phyloP scores from a whole-genome alignment of 2,329 filamentous ascomycete species.

The Fusarium sulawesiense region DNA sequence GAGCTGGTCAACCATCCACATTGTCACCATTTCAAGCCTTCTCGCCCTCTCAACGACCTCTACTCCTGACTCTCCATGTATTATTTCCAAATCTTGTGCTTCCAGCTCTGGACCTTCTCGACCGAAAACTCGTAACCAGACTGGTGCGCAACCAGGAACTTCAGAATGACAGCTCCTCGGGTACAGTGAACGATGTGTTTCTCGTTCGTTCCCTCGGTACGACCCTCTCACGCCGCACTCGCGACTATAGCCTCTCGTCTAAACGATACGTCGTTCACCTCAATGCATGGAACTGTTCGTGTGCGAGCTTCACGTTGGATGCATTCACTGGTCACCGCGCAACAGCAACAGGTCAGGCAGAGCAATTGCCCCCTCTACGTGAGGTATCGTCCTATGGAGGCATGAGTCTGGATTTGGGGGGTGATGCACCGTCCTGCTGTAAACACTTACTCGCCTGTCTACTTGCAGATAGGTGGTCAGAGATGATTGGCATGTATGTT shows the following conservation, averaged over 20 bases:
- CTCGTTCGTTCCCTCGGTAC: conserved; percentile 71
- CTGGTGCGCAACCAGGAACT: conserved; percentile 46
- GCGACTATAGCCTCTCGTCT: conserved; percentile 27
- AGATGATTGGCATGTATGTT: conserved; percentile 67
- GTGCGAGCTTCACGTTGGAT: conserved; percentile 83
- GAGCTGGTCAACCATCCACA: conserved; percentile 29
- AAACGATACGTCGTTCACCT: conserved; percentile 77
- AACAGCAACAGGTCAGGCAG: background rate
- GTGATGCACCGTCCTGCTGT: conserved; percentile 71
- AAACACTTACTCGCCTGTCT: conserved; percentile 92
- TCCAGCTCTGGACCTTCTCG: conserved; percentile 87
- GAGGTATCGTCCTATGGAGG: conserved; percentile 63
- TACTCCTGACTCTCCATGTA: conserved; percentile 84
- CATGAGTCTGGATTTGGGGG: conserved; percentile 53
- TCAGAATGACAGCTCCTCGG: background rate
- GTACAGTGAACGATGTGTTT: conserved; percentile 57
- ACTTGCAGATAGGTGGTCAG: conserved; percentile 73
- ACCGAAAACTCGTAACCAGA: conserved; percentile 76
- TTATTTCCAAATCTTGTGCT: conserved; percentile 85
- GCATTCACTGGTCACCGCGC: conserved; percentile 63
- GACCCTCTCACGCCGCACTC: conserved; percentile 43
- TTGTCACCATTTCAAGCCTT: conserved; percentile 34
- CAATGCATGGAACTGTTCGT: conserved; percentile 87
- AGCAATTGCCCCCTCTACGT: background rate
- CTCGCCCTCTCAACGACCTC: conserved; percentile 56